These are phyloP conservation scores for Populus hybrid DNA, from an alignment of 441 rosid genomes.

Conservation along the genomic window DNA sequence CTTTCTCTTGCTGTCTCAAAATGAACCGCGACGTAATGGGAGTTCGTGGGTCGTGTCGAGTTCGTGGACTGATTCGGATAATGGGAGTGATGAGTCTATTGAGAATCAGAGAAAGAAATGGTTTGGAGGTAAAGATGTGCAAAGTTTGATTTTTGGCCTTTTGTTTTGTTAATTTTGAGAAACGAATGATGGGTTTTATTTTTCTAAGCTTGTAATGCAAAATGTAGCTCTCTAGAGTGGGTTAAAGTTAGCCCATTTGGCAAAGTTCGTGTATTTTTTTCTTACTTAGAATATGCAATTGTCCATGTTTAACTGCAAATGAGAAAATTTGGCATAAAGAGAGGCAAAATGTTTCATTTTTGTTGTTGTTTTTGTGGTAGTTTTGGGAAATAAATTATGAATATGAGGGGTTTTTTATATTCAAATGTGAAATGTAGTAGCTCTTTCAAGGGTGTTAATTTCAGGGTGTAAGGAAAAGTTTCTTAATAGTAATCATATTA, in stretches of 20 bases:
- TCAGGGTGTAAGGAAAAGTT: too few relatives aligned
- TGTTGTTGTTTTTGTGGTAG: too few relatives aligned
- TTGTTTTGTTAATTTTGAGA: not conserved
- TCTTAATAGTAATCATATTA: not conserved
- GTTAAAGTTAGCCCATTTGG: not conserved
- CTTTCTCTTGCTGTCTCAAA: slow-evolving; percentile 24
- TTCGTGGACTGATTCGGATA: slow-evolving; percentile 58
- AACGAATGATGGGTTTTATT: not conserved
- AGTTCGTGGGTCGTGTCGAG: slow-evolving; percentile 35
- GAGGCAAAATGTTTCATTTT: not conserved
- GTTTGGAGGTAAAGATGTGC: slow-evolving; percentile 45
- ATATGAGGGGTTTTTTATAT: not conserved
- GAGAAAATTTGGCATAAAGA: not conserved
- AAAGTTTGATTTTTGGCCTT: not conserved
- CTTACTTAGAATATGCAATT: too few relatives aligned
- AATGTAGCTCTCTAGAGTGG: not conserved
- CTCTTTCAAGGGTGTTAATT: not conserved
- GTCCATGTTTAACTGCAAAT: not conserved
- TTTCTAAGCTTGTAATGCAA: not conserved
- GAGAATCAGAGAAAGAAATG: slow-evolving; percentile 43
- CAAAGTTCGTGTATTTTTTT: not conserved
- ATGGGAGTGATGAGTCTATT: slow-evolving; percentile 25
- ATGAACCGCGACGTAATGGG: slow-evolving; percentile 25
- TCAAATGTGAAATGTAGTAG: not conserved
- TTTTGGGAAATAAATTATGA: too few relatives aligned